Base-by-base conservation (phyloP, 2,329 filamentous ascomycete species). In the Dothideomycetes sp. region DNA sequence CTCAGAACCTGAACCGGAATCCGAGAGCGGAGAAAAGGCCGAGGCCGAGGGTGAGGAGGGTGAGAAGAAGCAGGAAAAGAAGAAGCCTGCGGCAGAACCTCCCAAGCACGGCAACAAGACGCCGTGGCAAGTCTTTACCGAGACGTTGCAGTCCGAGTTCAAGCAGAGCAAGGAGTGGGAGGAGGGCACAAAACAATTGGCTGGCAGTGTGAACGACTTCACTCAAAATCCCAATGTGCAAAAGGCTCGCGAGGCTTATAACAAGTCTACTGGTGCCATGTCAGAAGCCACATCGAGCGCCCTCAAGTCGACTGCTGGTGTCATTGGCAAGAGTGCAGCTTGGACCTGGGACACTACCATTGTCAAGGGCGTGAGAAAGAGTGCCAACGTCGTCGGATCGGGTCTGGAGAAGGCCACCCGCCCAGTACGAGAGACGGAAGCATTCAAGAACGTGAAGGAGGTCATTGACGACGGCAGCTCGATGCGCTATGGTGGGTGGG, bases 81-180 rank as follows among this genome's bases (percentile, higher is more conserved):
- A 84, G 53, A 77, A 86, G 46, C 66, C 69, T 25, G 63, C 76
- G 19, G 81, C 88, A 10, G 85, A 89, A 16, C 89, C 88, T 11
- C 89, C 91, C n/a, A 89, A 88, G 15, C 91, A 98, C 58, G 91
- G 91, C 46, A 87, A 94, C 68, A 98, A 98, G 71, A 91, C 89
- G 3, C 91, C 91, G 40, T 96, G 91, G 88, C 86, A 96, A 61
- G 91, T 98, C 22, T 98, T 98, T 68, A 85, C 85, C 57, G 91
- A 98, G 59, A 98, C 91, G n/a, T 77, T 98, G 64, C 78, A 85
- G 61, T 74, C 73, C 43, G 91, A 98, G 64, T 94, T 98, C 67
- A 87, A 95, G 63, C 84, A 86, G 38, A 96, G 88, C 12, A 94
- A 96, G 60, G 91, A 98, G 62, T 98, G 91, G 91, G 94, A 98